A percentile compares a stretch with the other conserved stretches of the same genome.
phyloP scores from a whole-genome alignment of 805 yeast species.

The Sugiyamaella americana region DNA sequence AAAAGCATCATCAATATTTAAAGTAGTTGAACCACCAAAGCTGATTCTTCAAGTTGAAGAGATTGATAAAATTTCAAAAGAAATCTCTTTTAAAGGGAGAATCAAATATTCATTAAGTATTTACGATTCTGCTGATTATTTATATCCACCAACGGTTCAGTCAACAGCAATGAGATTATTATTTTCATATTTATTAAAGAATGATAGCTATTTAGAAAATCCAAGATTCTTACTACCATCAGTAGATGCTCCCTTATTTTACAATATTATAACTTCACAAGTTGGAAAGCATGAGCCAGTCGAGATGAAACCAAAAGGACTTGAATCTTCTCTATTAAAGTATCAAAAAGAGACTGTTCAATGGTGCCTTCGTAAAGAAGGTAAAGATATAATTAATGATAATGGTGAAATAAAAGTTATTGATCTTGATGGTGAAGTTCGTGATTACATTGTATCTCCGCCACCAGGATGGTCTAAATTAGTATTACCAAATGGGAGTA shows the following conservation, averaged over 20 bases:
- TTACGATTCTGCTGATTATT: constrained; percentile 9
- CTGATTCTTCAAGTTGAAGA: not conserved
- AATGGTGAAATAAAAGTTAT: constrained; percentile 11
- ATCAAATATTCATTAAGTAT: constrained; percentile 8
- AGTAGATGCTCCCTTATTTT: constrained; percentile 12
- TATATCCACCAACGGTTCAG: constrained; percentile 5
- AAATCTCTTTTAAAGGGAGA: constrained; percentile 6
- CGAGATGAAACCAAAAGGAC: not conserved
- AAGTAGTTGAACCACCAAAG: not conserved
- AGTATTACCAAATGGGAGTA: not conserved
- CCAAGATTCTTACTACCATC: constrained; percentile 6
- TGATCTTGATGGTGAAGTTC: constrained; percentile 19
- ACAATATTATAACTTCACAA: constrained; percentile 11
- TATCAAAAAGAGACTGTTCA: constrained; percentile 34
- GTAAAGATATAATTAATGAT: constrained; percentile 22
- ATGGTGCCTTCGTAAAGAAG: constrained; percentile 35
- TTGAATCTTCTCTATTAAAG: constrained; percentile 22
- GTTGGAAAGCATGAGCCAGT: constrained; percentile 5
- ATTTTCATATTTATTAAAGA: constrained; percentile 9
- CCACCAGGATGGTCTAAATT: constrained; percentile 25
- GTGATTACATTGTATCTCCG: constrained; percentile 22
- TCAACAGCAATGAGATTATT: constrained; percentile 9
- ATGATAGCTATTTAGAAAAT: constrained; percentile 5
- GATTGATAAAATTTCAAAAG: not conserved
- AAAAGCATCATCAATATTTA: not conserved